These are phyloP conservation scores for Talaromyces sp. DNA, from an alignment of 2,329 filamentous ascomycete species.

Conservation along the genomic window DNA sequence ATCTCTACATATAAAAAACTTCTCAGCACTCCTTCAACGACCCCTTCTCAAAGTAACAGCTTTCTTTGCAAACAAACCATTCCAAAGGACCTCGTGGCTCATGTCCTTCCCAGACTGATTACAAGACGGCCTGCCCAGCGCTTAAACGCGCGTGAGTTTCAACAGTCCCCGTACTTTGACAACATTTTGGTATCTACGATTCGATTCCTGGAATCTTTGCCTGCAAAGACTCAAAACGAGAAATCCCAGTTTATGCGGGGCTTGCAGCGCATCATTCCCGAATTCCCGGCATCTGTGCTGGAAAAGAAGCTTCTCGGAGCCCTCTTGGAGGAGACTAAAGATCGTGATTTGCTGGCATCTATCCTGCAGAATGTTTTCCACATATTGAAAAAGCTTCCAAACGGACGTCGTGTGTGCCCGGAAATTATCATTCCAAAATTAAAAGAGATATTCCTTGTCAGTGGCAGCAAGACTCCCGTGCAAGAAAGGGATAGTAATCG, in stretches of 20 bases:
- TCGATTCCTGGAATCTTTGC: conserved; percentile 85
- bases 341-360: conserved; percentile 76
- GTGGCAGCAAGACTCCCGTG: conserved; percentile 42
- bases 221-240: conserved; percentile 85
- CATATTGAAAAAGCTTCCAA: conserved; percentile 74
- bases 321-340: conserved; percentile 88
- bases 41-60: conserved; percentile 76
- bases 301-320: conserved; percentile 92
- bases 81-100: conserved; percentile 69
- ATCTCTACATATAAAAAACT: conserved; percentile 79
- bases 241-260: conserved; percentile 91
- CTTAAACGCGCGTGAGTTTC: conserved; percentile 84
- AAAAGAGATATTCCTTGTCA: conserved; percentile 72
- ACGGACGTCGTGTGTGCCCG: conserved; percentile 71
- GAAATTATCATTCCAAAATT: conserved; percentile 83
- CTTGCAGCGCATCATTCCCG: conserved; percentile 77
- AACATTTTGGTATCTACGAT: conserved; percentile 96
- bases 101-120: conserved; percentile 79
- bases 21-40: conserved; percentile 71
- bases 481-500: conserved; percentile 73
- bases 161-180: conserved; percentile 93
- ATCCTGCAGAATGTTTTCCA: conserved; percentile 91
- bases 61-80: conserved; percentile 76
- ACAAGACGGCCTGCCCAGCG: conserved; percentile 82
- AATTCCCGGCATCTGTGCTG: conserved; percentile 88